Percentiles rank a stretch among this genome's conserved stretches.
These are phyloP conservation scores for Jatropha multifida DNA, from an alignment of 441 rosid species.

Conservation along the genomic window DNA sequence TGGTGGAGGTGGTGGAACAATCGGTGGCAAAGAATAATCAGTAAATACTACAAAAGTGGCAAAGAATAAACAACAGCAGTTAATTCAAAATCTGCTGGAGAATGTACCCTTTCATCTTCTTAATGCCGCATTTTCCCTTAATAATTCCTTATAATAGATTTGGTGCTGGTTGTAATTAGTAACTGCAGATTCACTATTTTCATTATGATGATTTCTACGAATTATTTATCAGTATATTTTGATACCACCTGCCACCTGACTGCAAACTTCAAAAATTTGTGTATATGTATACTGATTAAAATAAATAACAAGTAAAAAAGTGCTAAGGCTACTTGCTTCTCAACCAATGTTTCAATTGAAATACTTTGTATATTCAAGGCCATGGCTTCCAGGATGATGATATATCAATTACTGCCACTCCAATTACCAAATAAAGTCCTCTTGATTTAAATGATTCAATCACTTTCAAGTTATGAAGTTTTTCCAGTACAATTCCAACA, in stretches of 20 bases:
- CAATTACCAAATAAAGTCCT: constrained; percentile 23
- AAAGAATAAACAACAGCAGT: not conserved
- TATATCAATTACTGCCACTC: constrained; percentile 20
- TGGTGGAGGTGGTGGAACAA: not conserved
- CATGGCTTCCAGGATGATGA: constrained; percentile 17
- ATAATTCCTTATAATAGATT: not conserved
- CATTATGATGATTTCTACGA: not conserved
- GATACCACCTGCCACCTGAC: not conserved
- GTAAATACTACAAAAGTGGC: not conserved
- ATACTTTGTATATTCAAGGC: no score
- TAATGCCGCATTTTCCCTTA: not conserved
- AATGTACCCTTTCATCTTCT: not conserved
- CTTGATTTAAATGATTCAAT: constrained; percentile 15
- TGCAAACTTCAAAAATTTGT: not conserved
- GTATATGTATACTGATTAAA: not conserved
- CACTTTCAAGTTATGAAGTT: constrained; percentile 17
- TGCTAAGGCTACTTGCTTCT: not conserved
- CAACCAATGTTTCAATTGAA: no score
- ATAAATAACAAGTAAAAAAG: not conserved
- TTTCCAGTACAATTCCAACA: constrained; percentile 35
- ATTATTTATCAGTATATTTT: not conserved
- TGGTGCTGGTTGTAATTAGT: not conserved
- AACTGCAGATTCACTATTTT: not conserved
- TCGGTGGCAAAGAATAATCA: not conserved
- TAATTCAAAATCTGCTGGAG: not conserved